These are phyloP conservation scores for Myxozyma udenii DNA, from an alignment of 805 yeast species.

Conservation along the genomic window DNA sequence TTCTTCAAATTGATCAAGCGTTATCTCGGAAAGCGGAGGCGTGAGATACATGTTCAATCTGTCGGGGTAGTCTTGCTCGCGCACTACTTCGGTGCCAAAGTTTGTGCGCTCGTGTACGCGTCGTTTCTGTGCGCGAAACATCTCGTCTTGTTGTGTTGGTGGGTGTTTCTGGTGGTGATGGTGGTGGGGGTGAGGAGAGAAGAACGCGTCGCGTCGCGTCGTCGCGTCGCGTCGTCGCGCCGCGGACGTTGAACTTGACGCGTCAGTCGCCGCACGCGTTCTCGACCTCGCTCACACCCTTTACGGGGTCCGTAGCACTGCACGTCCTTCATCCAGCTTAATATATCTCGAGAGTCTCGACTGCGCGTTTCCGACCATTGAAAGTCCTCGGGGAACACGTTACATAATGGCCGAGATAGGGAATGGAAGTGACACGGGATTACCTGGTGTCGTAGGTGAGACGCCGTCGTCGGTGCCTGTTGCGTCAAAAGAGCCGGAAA, in stretches of 20 bases:
- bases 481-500: no score
- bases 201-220: constrained; percentile 10
- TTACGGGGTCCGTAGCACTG: no score
- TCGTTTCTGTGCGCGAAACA: constrained; percentile 36
- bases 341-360: no score
- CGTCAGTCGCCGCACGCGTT: neutral
- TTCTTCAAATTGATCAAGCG: constrained; percentile 85
- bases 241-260: neutral
- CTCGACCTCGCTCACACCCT: no score
- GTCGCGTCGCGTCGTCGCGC: neutral
- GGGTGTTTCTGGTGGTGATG: neutral
- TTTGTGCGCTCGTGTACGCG: constrained; percentile 33
- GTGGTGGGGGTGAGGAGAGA: neutral
- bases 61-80: constrained; percentile 46
- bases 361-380: no score
- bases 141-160: constrained; percentile 4
- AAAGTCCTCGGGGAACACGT: no score
- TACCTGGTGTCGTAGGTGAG: no score
- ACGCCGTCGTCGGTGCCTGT: neutral
- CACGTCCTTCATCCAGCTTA: no score
- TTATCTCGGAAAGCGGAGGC: constrained; percentile 83
- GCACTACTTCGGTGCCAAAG: constrained; percentile 38
- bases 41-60: constrained; percentile 69
- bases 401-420: no score
- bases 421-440: no score